Base-by-base conservation (phyloP, 805 yeast genomes). In the Barnettozyma wickerhamii region DNA sequence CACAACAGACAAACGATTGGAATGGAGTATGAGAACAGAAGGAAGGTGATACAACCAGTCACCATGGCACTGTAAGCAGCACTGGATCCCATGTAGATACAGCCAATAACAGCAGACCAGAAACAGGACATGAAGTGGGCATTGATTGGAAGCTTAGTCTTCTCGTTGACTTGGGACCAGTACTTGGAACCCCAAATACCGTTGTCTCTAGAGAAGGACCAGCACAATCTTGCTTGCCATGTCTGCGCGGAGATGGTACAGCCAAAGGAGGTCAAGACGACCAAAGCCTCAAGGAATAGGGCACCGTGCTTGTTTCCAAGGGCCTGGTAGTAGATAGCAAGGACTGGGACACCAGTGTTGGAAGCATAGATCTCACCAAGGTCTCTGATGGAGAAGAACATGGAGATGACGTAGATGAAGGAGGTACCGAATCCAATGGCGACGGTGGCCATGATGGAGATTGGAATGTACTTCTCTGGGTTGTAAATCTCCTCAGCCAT, bases 51-150 rank as follows among this genome's bases (percentile, higher is more conserved):
- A 55, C 82, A 73, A 7, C 79, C 81, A 24, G 74, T 69, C 19
- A 76, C 74, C 62, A 81, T 68, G n/a, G 85, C 74, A 51, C 77
- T 77, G 57, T 75, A 80, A 6, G 87, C 86, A 1, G 84, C 74
- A 13, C 75, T 65, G 4, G 85, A 79, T 6, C 78, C 85, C 63
- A 81, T 59, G 51, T 77, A 79, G 37, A 80, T 68, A 58, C 79
- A 72, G 7, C 83, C 81, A 46, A 77, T 62, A 18, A 76, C 56
- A 5, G 76, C 76, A 53, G 70, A 65, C 65, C 75, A 66, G 13
- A 60, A 56, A 45, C 75, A 67, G 12, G 80, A 74, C 62, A 78
- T 62, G 14, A 76, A 38, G 46, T 77, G 79, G 3, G 84, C 83
- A 48, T 71, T 66, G 19, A 78, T 58, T 13, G 86, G 86, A 18